Evolutionary conservation across 164 flowering plant genomes (phyloP).

Genomic region (Santalum album): DNA sequence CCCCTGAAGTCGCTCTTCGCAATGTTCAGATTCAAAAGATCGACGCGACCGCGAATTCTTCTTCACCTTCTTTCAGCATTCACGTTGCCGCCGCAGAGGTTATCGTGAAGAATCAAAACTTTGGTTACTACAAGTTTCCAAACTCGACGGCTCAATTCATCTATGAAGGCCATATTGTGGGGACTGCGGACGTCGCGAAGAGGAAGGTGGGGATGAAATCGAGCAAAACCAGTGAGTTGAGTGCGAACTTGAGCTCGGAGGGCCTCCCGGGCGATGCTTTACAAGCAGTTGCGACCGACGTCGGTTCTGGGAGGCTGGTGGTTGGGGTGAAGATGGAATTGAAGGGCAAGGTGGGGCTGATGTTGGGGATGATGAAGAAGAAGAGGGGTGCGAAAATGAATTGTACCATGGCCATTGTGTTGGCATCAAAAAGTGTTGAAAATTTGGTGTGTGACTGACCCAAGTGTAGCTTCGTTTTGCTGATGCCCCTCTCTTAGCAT

Average conservation of each 20-base stretch:
- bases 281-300: background rate
- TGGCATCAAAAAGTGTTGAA: background rate
- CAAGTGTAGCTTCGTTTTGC: too few relatives aligned
- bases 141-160: slow-evolving; percentile 4
- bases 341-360: background rate
- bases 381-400: background rate
- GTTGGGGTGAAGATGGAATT: background rate
- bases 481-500: too few relatives aligned
- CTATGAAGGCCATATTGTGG: slow-evolving; percentile 1
- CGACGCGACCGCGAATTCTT: too few relatives aligned
- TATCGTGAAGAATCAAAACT: slow-evolving; percentile 10
- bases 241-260: background rate
- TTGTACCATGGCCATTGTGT: background rate
- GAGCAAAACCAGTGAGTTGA: background rate
- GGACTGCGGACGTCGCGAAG: background rate
- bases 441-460: background rate
- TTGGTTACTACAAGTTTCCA: slow-evolving; percentile 7
- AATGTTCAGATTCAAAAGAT: background rate
- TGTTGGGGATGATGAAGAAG: background rate
- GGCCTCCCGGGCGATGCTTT: background rate
- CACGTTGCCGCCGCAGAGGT: slow-evolving; percentile 1
- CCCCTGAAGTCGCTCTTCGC: slow-evolving; percentile 9
- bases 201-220: background rate
- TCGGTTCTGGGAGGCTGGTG: background rate
- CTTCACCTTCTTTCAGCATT: slow-evolving; percentile 5